A percentile compares a stretch with the other conserved stretches of the same genome.
These are phyloP conservation scores for Wickerhamomyces sp. DNA, from an alignment of 1,139 yeast genomes.

Conservation along the genomic window DNA sequence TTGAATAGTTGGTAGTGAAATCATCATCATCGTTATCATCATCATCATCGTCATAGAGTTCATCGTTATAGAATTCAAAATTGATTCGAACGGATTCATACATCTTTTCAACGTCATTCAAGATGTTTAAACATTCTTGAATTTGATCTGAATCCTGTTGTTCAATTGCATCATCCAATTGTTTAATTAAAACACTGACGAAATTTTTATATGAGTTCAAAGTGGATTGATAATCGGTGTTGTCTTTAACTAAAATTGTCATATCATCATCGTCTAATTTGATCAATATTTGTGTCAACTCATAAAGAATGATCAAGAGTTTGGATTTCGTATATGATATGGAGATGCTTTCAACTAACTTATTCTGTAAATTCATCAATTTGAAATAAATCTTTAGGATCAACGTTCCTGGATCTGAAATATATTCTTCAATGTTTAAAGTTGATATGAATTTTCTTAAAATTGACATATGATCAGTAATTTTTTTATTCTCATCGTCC, in stretches of 20 bases:
- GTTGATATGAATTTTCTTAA: constrained; percentile 3
- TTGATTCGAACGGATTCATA: constrained; percentile 30
- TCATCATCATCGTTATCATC: constrained; percentile 9
- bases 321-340: constrained; percentile 23
- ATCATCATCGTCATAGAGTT: constrained; percentile 18
- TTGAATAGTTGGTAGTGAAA: no score
- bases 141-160: constrained; percentile 26
- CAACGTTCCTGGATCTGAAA: constrained; percentile 22
- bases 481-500: constrained; percentile 15
- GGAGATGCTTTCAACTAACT: constrained; percentile 15
- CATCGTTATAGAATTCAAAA: constrained; percentile 25
- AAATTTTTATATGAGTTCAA: constrained; percentile 24
- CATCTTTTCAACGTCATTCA: constrained; percentile 33
- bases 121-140: constrained; percentile 29
- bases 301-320: constrained; percentile 19
- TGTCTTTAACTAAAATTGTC: constrained; percentile 17
- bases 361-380: constrained; percentile 17
- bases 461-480: constrained; percentile 11
- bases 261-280: constrained; percentile 15
- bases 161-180: constrained; percentile 26
- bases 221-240: constrained; percentile 22
- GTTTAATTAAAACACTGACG: constrained; percentile 28
- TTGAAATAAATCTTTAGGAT: constrained; percentile 22
- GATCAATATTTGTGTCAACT: constrained; percentile 16
- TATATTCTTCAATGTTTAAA: constrained; percentile 18